A percentile compares a stretch with the other conserved stretches of the same genome.
phyloP scores from a whole-genome alignment of 352 stramenopile genomes.

The Globisporangium yorkense region DNA sequence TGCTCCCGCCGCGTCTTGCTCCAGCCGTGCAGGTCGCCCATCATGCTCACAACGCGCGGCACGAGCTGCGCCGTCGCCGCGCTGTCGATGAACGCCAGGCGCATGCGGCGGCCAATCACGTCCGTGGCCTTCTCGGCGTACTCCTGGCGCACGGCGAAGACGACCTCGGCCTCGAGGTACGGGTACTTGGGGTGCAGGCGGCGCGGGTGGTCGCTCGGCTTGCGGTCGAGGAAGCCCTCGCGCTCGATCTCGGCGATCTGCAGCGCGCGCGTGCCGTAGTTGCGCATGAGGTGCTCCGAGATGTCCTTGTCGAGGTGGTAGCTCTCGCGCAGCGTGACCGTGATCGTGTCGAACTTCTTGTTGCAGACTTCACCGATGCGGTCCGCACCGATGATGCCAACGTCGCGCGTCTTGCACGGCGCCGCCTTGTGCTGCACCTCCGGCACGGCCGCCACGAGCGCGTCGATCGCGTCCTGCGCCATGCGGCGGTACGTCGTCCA shows the following conservation, averaged over 20 bases:
- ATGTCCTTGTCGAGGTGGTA: constrained; percentile 93
- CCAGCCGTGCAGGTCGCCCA: constrained; percentile 89
- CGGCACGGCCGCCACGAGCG: constrained; percentile 75
- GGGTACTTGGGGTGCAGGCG: constrained; percentile 92
- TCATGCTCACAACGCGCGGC: constrained; percentile 90
- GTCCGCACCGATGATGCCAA: constrained; percentile 86
- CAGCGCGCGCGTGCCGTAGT: constrained; percentile 94
- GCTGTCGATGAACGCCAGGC: constrained; percentile 92
- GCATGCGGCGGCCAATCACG: constrained; percentile 89
- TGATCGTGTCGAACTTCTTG: constrained; percentile 96
- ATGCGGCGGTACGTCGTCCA: constrained; percentile 97
- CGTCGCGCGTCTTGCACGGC: constrained; percentile 70
- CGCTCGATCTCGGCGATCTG: constrained; percentile 92
- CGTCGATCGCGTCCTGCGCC: constrained; percentile 93
- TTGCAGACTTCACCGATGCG: constrained; percentile 92
- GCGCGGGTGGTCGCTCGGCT: constrained; percentile 78
- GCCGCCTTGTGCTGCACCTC: constrained; percentile 66
- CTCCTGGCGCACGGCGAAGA: constrained; percentile 91
- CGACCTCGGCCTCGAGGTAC: constrained; percentile 93
- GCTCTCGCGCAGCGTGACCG: constrained; percentile 89
- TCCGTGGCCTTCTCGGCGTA: constrained; percentile 93
- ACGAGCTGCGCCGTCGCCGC: constrained; percentile 65
- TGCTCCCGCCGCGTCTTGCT: constrained; percentile 64
- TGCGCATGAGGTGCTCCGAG: constrained; percentile 92
- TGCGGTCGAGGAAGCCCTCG: constrained; percentile 78